These are phyloP conservation scores for Leersia perrieri DNA, from an alignment of 176 grass and related monocot genomes.

Conservation along the genomic window DNA sequence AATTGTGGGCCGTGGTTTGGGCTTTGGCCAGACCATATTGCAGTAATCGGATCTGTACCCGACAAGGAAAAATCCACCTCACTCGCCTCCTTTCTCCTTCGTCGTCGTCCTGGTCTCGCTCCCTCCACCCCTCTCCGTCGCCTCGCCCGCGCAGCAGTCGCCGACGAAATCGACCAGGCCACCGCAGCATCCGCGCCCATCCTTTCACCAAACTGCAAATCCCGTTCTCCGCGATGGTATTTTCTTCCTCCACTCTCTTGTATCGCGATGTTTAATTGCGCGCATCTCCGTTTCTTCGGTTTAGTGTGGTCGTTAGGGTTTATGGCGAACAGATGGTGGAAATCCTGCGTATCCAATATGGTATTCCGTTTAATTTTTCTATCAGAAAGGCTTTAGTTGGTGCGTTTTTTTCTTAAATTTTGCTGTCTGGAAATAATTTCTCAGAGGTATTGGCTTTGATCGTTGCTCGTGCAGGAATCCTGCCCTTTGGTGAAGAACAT, in stretches of 20 bases:
- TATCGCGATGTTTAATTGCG: neutral
- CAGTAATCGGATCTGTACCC: neutral
- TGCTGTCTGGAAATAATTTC: neutral
- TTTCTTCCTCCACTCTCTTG: neutral
- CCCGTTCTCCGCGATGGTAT: slow-evolving; percentile 14
- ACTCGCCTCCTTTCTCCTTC: neutral
- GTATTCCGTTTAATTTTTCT: neutral
- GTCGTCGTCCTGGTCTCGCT: neutral
- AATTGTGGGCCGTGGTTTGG: neutral
- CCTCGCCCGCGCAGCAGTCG: neutral
- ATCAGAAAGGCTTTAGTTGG: neutral
- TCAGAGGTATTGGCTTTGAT: neutral
- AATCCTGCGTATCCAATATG: neutral
- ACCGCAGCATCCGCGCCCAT: neutral
- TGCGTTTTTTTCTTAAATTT: neutral
- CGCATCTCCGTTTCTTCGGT: neutral
- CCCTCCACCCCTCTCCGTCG: neutral
- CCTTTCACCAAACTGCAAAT: neutral
- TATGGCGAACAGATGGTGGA: neutral
- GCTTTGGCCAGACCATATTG: neutral
- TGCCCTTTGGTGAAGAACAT: slow-evolving; percentile 62
- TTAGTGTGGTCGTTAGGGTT: slow-evolving; percentile 25
- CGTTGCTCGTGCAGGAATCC: slow-evolving; percentile 26
- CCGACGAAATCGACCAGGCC: slow-evolving; percentile 3
- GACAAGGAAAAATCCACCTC: neutral